phyloP scores from a whole-genome alignment of 1,284 basidiomycete genomes.

The Waitea zeae region DNA sequence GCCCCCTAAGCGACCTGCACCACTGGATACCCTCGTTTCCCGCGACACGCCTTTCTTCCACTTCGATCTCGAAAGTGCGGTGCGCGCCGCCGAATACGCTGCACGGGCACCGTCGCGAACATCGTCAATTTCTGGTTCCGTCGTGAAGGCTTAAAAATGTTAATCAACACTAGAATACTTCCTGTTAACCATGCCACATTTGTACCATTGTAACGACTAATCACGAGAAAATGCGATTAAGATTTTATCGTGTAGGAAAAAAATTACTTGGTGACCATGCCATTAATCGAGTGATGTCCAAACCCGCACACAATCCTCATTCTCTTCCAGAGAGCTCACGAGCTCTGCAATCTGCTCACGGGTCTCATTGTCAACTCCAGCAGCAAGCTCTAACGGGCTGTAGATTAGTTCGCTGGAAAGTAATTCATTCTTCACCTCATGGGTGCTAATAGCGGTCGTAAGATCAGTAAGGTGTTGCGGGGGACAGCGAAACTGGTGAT shows the following conservation, averaged over 20 bases:
- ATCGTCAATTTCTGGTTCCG: too few relatives aligned
- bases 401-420: slow-evolving; percentile 41
- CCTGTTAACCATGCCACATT: too few relatives aligned
- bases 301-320: slow-evolving; percentile 46
- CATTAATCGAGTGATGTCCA: slow-evolving; percentile 33
- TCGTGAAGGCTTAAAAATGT: too few relatives aligned
- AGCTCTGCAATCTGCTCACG: slow-evolving; percentile 24
- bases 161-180: too few relatives aligned
- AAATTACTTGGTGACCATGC: too few relatives aligned
- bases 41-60: slow-evolving; percentile 76
- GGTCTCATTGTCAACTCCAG: slow-evolving; percentile 20
- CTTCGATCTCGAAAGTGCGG: slow-evolving; percentile 60
- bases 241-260: too few relatives aligned
- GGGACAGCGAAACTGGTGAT: slow-evolving; percentile 34
- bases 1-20: background rate
- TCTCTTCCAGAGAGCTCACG: slow-evolving; percentile 37
- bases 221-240: too few relatives aligned
- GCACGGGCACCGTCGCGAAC: slow-evolving; percentile 6
- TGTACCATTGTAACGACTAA: too few relatives aligned
- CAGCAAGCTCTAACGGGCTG: slow-evolving; percentile 24
- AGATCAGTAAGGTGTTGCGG: slow-evolving; percentile 27
- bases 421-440: slow-evolving; percentile 20
- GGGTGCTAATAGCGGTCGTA: slow-evolving; percentile 21
- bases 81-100: slow-evolving; percentile 64
- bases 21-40: slow-evolving; percentile 18